phyloP scores from a whole-genome alignment of 2,329 filamentous ascomycete species.

The Alternaria gaisen region DNA sequence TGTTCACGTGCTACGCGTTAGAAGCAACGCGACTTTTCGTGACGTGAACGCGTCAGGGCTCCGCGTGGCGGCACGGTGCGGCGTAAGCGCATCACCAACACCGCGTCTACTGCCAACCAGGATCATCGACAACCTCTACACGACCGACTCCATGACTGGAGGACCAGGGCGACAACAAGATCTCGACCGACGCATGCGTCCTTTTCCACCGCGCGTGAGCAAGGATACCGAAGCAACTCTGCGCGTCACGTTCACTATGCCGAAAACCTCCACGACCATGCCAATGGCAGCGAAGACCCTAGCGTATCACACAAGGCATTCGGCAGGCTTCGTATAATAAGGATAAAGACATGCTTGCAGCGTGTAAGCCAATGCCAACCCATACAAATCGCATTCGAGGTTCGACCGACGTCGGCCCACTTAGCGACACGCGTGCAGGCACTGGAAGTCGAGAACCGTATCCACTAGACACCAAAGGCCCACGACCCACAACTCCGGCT shows the following conservation, averaged over 20 bases:
- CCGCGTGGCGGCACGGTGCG: background rate
- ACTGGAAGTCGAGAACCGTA: background rate
- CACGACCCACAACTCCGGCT: background rate
- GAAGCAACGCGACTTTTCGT: background rate
- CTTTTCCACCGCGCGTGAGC: background rate
- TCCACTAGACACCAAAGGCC: background rate
- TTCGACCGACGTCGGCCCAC: background rate
- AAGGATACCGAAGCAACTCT: background rate
- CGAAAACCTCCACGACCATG: background rate
- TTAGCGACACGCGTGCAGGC: background rate
- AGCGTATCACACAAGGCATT: background rate
- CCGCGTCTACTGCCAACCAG: too few relatives aligned
- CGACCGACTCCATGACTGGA: accelerated
- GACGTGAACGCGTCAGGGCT: background rate
- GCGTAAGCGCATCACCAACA: too few relatives aligned
- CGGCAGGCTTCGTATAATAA: background rate
- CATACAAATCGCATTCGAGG: background rate
- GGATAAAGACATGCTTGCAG: background rate
- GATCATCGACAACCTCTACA: background rate
- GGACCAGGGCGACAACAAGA: accelerated
- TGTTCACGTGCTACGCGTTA: background rate
- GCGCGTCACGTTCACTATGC: background rate
- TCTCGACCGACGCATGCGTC: background rate
- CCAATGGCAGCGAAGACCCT: background rate
- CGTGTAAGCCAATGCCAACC: background rate